Percentiles rank a stretch among this genome's conserved stretches.
Evolutionary conservation across 2,329 filamentous ascomycete genomes (phyloP).

Genomic region (Diplodia sapinea): DNA sequence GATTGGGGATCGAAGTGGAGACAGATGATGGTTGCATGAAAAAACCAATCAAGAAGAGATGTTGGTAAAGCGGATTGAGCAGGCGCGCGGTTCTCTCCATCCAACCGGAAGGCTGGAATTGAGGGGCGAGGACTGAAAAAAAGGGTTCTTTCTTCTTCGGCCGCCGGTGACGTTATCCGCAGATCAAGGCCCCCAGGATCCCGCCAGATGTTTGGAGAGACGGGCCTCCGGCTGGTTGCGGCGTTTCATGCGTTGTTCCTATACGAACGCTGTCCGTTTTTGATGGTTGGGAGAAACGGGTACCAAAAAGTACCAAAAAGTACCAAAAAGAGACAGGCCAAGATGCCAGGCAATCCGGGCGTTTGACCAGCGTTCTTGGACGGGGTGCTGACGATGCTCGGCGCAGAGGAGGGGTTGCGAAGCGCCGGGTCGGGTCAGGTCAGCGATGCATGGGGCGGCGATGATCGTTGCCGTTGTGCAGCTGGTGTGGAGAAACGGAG

Average conservation of each 20-base stretch:
- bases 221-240: constrained; percentile 12
- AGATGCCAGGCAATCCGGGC: background rate
- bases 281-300: background rate
- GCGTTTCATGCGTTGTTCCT: constrained; percentile 14
- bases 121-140: background rate
- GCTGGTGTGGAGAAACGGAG: constrained; percentile 20
- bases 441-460: background rate
- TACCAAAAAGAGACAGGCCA: too few species aligned
- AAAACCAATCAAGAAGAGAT: background rate
- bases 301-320: too few species aligned
- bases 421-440: background rate
- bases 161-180: constrained; percentile 1
- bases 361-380: constrained; percentile 7
- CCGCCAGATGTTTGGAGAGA: background rate
- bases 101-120: background rate
- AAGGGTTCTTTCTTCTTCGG: background rate
- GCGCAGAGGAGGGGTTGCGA: background rate
- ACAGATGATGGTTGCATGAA: background rate
- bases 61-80: background rate
- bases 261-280: background rate
- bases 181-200: constrained; percentile 15
- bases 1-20: constrained; percentile 4
- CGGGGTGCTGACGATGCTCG: background rate
- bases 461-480: constrained; percentile 17
- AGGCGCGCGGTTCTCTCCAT: constrained; percentile 17